Evolutionary conservation across 2,329 filamentous ascomycete species (phyloP).

Genomic region (Geosmithia flava): DNA sequence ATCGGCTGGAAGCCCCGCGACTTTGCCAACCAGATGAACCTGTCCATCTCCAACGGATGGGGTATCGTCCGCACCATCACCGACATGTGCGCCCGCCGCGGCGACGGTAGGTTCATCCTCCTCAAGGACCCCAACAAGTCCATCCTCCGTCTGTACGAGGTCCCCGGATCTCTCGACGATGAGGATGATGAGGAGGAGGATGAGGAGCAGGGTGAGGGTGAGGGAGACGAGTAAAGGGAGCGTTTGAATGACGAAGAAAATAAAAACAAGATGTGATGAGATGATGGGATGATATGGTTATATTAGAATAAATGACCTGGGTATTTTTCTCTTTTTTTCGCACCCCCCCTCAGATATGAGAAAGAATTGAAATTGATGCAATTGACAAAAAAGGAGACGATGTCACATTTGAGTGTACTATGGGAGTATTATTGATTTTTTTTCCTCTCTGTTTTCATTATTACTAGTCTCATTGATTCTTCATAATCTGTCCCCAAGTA

Average conservation of each 20-base stretch:
- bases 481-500: no score
- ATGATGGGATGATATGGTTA: no score
- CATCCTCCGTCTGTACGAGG: slow-evolving; percentile 84
- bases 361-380: no score
- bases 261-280: no score
- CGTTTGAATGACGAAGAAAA: neutral
- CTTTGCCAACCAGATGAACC: slow-evolving; percentile 95
- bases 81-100: slow-evolving; percentile 73
- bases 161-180: slow-evolving; percentile 85
- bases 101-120: slow-evolving; percentile 68
- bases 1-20: slow-evolving; percentile 96
- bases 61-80: slow-evolving; percentile 97
- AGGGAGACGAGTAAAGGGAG: slow-evolving; percentile 12
- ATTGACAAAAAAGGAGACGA: no score
- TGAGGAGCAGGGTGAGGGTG: slow-evolving; percentile 37
- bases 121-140: slow-evolving; percentile 95
- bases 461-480: no score
- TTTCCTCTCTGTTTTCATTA: no score
- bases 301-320: no score
- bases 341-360: no score
- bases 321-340: no score
- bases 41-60: slow-evolving; percentile 95
- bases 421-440: no score
- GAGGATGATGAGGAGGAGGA: slow-evolving; percentile 51
- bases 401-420: no score